Evolutionary conservation across 2,329 filamentous ascomycete genomes (phyloP).

Genomic region (Curvularia verruculosa): DNA sequence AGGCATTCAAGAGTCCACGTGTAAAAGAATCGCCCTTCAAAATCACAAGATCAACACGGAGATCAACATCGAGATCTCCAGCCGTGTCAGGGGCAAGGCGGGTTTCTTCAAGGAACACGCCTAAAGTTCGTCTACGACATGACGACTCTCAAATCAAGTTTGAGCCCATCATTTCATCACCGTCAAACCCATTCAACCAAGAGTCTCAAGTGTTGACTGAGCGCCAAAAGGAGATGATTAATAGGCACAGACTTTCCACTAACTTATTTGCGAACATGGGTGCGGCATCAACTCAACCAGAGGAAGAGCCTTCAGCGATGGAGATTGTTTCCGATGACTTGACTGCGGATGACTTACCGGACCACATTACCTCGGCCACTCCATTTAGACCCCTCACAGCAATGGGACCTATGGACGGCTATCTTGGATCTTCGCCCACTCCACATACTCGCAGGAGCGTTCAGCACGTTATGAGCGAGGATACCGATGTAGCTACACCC

Average conservation of each 20-base stretch:
- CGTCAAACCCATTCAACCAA: constrained; percentile 51
- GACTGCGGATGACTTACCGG: constrained; percentile 33
- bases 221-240: constrained; percentile 76
- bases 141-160: constrained; percentile 85
- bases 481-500: constrained; percentile 37
- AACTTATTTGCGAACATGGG: constrained; percentile 70
- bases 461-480: constrained; percentile 35
- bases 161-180: constrained; percentile 68
- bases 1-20: constrained; percentile 27
- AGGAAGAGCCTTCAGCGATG: constrained; percentile 30
- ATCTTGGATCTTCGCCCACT: constrained; percentile 47
- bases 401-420: constrained; percentile 44
- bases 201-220: constrained; percentile 81
- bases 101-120: constrained; percentile 37
- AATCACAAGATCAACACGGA: constrained; percentile 30
- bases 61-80: constrained; percentile 36
- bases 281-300: constrained; percentile 25
- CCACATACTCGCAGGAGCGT: constrained; percentile 39
- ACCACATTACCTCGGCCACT: constrained; percentile 30
- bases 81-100: constrained; percentile 30
- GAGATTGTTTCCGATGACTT: constrained; percentile 40
- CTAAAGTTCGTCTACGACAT: constrained; percentile 68
- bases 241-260: constrained; percentile 69
- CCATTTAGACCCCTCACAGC: constrained; percentile 34
- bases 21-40: constrained; percentile 38